Evolutionary conservation across 352 stramenopile species (phyloP), one percentile per base, ranked within the genome.

Genomic region (Phytophthora nicotianae): DNA sequence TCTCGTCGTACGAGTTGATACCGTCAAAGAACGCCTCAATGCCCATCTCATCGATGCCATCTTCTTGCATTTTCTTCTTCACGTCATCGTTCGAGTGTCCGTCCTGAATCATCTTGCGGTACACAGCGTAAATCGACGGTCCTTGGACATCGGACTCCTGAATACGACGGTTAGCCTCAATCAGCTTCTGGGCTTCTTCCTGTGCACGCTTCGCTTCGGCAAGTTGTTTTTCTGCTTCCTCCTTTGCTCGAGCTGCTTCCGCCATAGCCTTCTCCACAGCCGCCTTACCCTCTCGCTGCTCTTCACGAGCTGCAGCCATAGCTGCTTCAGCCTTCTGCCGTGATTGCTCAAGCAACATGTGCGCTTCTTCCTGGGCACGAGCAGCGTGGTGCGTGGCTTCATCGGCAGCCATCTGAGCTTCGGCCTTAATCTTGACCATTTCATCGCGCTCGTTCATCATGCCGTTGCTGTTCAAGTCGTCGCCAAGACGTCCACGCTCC

Each of bases 181-280:
- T 95, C 43, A 95, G 60, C 60, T 90, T 88, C 53, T 85, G 72
- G 19, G 86, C 86, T 55, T 95, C 86, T 57, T 90, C 86, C 41
- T 93, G 83, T 6, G 85, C 85, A 24, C 83, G 77, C 38, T 73
- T 75, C 5, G 86, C 86, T 63, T 95, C 86, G 9, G 80, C 83
- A 24, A 85, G 80, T 52, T 95, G 86, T n/a, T 71, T 82, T 38
- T 95, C 86, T 19, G 86, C 86, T 58, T 92, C 83, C 60, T 93
- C 80, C 54, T 95, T 95, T 10, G 83, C 82, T 19, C 63, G 59
- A 13, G 84, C 81, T 45, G 86, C 86, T 80, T 95, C 86, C 7
- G 85, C 84, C 80, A 95, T 91, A 0, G 86, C 86, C 21, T 86
- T 87, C 60, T 95, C 86, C 19, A 95, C 86, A 23, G 86, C 86